Evolutionary conservation across 2,329 filamentous ascomycete species (phyloP).

Genomic region (Phialemonium atrogriseum): DNA sequence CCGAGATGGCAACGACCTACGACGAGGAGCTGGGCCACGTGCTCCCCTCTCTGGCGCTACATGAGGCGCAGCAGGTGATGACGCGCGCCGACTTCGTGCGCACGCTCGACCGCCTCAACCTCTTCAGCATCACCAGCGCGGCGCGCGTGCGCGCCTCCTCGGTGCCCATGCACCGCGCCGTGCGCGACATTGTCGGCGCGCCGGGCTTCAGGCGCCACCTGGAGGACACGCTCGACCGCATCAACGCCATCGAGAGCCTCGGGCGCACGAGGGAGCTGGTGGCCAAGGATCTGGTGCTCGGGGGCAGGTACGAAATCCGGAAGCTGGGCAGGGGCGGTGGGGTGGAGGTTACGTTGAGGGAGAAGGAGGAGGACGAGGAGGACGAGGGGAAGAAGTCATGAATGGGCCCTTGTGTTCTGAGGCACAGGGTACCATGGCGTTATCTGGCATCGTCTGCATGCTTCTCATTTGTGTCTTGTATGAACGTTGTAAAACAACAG

Average conservation of each 20-base stretch:
- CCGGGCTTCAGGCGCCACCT: slow-evolving; percentile 76
- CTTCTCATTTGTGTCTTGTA: too few relatives aligned
- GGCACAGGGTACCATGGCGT: too few relatives aligned
- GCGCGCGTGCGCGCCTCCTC: slow-evolving; percentile 87
- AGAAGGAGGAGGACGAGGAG: slow-evolving; percentile 9
- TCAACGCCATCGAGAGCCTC: slow-evolving; percentile 86
- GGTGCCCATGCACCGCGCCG: slow-evolving; percentile 92
- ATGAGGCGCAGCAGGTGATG: slow-evolving; percentile 86
- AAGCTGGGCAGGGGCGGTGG: slow-evolving; percentile 11
- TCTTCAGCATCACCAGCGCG: slow-evolving; percentile 86
- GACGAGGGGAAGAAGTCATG: too few relatives aligned
- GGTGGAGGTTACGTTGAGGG: slow-evolving; percentile 14
- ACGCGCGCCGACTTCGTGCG: slow-evolving; percentile 92
- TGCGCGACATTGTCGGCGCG: slow-evolving; percentile 70
- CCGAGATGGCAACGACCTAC: slow-evolving; percentile 57
- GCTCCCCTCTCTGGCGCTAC: slow-evolving; percentile 72
- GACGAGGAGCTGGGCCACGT: slow-evolving; percentile 61
- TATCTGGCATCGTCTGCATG: too few relatives aligned
- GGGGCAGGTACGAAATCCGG: slow-evolving; percentile 66
- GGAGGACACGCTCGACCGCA: slow-evolving; percentile 74
- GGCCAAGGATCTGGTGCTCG: slow-evolving; percentile 84
- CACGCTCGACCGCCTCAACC: slow-evolving; percentile 83
- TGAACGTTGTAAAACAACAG: too few relatives aligned
- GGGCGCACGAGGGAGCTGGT: slow-evolving; percentile 91
- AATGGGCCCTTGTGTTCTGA: too few relatives aligned